phyloP scores from a whole-genome alignment of 2,329 filamentous ascomycete species.

The Paracamarosporium sp. region DNA sequence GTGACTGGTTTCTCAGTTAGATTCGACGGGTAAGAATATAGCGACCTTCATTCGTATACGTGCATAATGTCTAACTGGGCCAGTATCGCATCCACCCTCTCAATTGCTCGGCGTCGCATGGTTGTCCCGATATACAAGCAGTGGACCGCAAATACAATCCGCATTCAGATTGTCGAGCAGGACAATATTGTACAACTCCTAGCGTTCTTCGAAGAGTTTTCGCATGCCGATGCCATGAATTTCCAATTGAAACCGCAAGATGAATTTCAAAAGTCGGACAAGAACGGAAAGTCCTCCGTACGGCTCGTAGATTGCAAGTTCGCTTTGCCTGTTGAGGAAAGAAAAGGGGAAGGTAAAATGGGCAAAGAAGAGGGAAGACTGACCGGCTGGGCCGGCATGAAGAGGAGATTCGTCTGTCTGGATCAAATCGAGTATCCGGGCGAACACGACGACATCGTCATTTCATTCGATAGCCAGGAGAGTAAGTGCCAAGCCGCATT shows the following conservation, averaged over 20 bases:
- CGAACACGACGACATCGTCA: conserved; percentile 89
- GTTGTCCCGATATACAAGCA: conserved; percentile 94
- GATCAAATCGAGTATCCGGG: conserved; percentile 89
- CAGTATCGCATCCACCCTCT: conserved; percentile 71
- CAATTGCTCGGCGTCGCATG: conserved; percentile 84
- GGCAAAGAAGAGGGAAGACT: conserved; percentile 55
- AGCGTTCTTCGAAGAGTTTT: conserved; percentile 88
- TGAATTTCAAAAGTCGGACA: conserved; percentile 70
- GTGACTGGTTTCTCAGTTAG: conserved; percentile 79
- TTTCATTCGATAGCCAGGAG: conserved; percentile 80
- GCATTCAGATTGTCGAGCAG: conserved; percentile 80
- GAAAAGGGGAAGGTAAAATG: conserved; percentile 57
- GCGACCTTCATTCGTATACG: neutral
- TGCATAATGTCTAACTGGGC: conserved; percentile 23
- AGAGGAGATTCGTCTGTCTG: conserved; percentile 79
- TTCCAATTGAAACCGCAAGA: conserved; percentile 87
- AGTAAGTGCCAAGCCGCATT: conserved; percentile 60
- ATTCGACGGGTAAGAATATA: conserved; percentile 39
- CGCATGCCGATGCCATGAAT: conserved; percentile 86
- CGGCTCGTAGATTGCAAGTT: conserved; percentile 92
- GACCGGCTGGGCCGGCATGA: conserved; percentile 60
- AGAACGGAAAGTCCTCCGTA: conserved; percentile 68
- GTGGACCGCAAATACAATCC: conserved; percentile 82
- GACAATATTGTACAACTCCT: conserved; percentile 79
- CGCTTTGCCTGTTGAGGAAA: conserved; percentile 69